phyloP scores from a whole-genome alignment of 1,284 basidiomycete genomes.

The Leccinum solheimii region DNA sequence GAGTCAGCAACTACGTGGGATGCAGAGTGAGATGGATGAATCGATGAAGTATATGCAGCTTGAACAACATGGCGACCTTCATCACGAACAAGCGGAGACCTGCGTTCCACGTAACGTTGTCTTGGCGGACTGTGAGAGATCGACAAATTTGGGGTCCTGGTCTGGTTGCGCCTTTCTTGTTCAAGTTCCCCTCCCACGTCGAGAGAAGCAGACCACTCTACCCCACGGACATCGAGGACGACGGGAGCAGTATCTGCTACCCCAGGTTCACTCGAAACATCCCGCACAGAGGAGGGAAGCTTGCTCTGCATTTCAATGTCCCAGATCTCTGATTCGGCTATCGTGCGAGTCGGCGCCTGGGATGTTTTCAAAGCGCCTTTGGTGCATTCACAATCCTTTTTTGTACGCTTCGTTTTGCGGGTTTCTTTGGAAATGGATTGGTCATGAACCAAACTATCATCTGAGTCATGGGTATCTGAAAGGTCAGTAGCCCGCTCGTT shows the following conservation, averaged over 20 bases:
- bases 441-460: constrained; percentile 4
- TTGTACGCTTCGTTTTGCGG: constrained; percentile 5
- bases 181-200: not conserved
- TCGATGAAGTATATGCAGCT: constrained; percentile 34
- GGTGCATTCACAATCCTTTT: not conserved
- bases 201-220: constrained; percentile 26
- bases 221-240: constrained; percentile 23
- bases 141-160: not conserved
- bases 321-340: constrained; percentile 57
- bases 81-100: not conserved
- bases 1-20: constrained; percentile 39
- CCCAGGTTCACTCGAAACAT: constrained; percentile 14
- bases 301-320: constrained; percentile 57
- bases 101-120: not conserved
- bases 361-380: not conserved
- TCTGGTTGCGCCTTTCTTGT: not conserved
- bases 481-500: constrained; percentile 7
- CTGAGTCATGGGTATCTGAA: constrained; percentile 8
- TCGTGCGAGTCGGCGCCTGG: not conserved
- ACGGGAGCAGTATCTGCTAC: constrained; percentile 16
- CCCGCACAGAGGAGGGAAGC: constrained; percentile 23
- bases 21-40: constrained; percentile 56
- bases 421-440: not conserved
- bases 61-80: not conserved
- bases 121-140: not conserved